phyloP scores from a whole-genome alignment of 2,329 filamentous ascomycete genomes.

The Penicillium janthinellum region DNA sequence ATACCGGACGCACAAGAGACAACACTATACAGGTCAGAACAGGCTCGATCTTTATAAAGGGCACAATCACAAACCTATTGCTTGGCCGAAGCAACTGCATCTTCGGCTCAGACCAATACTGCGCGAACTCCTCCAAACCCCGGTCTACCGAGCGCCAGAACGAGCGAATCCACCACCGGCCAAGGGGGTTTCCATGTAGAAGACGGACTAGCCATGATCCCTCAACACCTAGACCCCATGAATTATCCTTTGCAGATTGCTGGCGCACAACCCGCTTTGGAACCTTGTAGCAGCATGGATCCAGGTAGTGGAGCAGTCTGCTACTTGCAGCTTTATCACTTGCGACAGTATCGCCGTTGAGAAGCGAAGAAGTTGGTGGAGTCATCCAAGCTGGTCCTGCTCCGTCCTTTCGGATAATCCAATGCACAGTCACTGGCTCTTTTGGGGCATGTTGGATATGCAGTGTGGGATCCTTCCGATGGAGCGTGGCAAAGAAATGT shows the following conservation, averaged over 20 bases:
- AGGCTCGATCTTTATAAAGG: not conserved
- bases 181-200: slow-evolving; percentile 25
- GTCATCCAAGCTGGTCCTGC: slow-evolving; percentile 29
- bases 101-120: slow-evolving; percentile 23
- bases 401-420: slow-evolving; percentile 27
- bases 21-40: slow-evolving; percentile 13
- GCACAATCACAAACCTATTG: slow-evolving; percentile 8
- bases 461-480: slow-evolving; percentile 16
- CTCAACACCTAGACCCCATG: slow-evolving; percentile 14
- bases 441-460: slow-evolving; percentile 12
- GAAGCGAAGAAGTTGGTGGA: slow-evolving; percentile 21
- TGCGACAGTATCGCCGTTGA: slow-evolving; percentile 18
- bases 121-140: slow-evolving; percentile 12
- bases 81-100: slow-evolving; percentile 24
- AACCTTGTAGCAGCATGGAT: slow-evolving; percentile 19
- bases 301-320: slow-evolving; percentile 22
- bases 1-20: slow-evolving; percentile 24
- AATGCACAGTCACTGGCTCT: slow-evolving; percentile 25
- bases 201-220: slow-evolving; percentile 27
- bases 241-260: not conserved
- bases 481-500: slow-evolving; percentile 30
- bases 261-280: slow-evolving; percentile 18
- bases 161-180: slow-evolving; percentile 21
- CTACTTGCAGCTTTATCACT: slow-evolving; percentile 30
- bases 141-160: slow-evolving; percentile 25